Conservation (phyloP, 805 yeast genomes). For the Saccharomycopsis sp. region DNA sequence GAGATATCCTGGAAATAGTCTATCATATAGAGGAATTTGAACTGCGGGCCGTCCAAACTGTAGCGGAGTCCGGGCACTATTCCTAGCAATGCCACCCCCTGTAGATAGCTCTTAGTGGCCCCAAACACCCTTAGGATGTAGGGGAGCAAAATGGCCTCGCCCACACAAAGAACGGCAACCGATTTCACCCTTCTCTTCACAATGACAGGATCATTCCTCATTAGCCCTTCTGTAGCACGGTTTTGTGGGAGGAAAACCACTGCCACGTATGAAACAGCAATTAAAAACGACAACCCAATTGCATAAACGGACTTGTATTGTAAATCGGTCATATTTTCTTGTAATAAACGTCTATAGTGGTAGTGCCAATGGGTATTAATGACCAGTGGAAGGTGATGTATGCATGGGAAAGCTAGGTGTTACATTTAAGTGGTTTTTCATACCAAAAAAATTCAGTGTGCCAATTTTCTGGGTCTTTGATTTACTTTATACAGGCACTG, state of each 20-base stretch:
- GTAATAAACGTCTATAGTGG: too few relatives aligned
- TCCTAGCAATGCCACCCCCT: conserved; percentile 27
- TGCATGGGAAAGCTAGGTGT: too few relatives aligned
- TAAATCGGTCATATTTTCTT: neutral
- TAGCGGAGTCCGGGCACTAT: conserved; percentile 32
- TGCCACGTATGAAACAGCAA: conserved; percentile 43
- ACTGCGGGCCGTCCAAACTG: conserved; percentile 1
- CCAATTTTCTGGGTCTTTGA: neutral
- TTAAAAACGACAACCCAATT: conserved; percentile 25
- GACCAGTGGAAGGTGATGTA: too few relatives aligned
- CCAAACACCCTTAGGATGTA: conserved; percentile 8
- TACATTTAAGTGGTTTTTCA: neutral
- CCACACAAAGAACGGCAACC: conserved; percentile 26
- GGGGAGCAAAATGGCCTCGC: neutral
- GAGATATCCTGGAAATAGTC: conserved; percentile 18
- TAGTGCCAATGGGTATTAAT: too few relatives aligned
- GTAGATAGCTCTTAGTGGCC: conserved; percentile 2
- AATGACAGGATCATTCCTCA: conserved; percentile 39
- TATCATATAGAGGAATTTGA: conserved; percentile 17
- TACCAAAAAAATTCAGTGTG: neutral
- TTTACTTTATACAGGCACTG: too few relatives aligned
- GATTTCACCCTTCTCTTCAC: conserved; percentile 37
- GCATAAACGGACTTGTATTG: conserved; percentile 3
- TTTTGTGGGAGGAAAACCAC: conserved; percentile 29
- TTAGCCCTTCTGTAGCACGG: conserved; percentile 22